These are phyloP conservation scores for Teratosphaeriaceae sp. DNA, from an alignment of 2,329 filamentous ascomycete species.

Conservation along the genomic window DNA sequence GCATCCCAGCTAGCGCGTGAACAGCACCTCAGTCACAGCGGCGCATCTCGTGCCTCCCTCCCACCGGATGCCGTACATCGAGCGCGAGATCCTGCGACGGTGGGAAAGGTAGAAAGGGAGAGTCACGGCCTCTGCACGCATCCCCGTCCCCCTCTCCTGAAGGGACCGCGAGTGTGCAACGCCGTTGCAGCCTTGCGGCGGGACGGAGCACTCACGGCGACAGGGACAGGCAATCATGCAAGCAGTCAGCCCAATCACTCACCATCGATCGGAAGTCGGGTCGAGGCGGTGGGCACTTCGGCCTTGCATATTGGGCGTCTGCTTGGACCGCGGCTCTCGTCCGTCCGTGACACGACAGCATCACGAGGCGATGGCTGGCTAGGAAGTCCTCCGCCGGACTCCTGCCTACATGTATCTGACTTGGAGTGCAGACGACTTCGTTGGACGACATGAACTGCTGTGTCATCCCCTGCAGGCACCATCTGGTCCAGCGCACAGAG, in stretches of 20 bases:
- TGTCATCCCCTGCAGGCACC: neutral
- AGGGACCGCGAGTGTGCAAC: neutral
- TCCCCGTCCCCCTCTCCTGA: neutral
- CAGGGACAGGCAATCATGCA: constrained; percentile 2
- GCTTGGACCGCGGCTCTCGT: constrained; percentile 2
- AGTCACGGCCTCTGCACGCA: neutral
- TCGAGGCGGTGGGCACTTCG: neutral
- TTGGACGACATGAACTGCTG: constrained; percentile 7
- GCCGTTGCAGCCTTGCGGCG: neutral
- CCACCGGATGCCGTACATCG: neutral
- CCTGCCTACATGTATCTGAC: neutral
- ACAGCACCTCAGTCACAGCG: constrained; percentile 1
- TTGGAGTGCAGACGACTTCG: constrained; percentile 1
- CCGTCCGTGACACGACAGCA: constrained; percentile 8
- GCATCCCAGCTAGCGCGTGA: neutral
- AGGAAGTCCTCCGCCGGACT: constrained; percentile 4
- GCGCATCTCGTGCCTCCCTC: too few relatives aligned
- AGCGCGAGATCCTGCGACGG: too few relatives aligned
- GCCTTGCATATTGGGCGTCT: neutral
- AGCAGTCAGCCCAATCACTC: constrained; percentile 3
- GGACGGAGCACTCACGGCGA: too few relatives aligned
- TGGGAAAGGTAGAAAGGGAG: neutral
- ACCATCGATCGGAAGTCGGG: neutral
- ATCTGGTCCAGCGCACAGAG: neutral
- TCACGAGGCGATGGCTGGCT: constrained; percentile 5